phyloP scores from a whole-genome alignment of 192 early-diverging fungal genomes.

The Geranomyces michiganensis region DNA sequence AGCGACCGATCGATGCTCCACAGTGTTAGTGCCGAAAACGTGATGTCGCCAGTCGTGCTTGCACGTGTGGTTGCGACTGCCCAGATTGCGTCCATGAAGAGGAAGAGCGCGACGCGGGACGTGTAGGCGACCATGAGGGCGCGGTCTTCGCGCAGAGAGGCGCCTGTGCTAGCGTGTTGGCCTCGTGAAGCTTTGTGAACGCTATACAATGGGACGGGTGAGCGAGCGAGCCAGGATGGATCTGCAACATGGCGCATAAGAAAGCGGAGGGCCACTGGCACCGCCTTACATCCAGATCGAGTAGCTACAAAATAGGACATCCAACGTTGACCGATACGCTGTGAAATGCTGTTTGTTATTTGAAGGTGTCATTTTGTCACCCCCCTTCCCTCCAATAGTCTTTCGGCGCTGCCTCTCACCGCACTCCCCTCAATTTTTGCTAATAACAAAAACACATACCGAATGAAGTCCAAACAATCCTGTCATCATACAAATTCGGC shows the following conservation, averaged over 20 bases:
- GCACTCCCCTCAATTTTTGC: no score
- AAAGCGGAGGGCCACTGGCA: background rate
- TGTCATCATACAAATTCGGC: background rate
- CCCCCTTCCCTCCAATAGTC: no score
- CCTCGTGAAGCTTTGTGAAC: background rate
- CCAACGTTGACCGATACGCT: conserved; percentile 7
- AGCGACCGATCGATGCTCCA: conserved; percentile 1
- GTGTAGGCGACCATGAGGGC: conserved; percentile 6
- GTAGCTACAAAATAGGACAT: conserved; percentile 7
- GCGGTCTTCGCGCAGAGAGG: background rate
- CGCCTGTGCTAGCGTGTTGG: background rate
- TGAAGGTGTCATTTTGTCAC: no score
- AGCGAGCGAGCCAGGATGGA: background rate
- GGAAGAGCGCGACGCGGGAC: background rate
- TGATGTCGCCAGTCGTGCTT: background rate
- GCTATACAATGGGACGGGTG: background rate
- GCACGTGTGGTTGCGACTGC: background rate
- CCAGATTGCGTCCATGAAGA: background rate
- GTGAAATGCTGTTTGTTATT: background rate
- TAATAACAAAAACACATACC: conserved; percentile 3
- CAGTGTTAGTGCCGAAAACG: background rate
- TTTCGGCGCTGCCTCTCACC: no score
- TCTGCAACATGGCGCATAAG: background rate
- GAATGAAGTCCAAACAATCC: background rate
- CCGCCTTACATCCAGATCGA: conserved; percentile 9